phyloP scores from a whole-genome alignment of 2,329 filamentous ascomycete genomes.

The Erysiphe pulchra region DNA sequence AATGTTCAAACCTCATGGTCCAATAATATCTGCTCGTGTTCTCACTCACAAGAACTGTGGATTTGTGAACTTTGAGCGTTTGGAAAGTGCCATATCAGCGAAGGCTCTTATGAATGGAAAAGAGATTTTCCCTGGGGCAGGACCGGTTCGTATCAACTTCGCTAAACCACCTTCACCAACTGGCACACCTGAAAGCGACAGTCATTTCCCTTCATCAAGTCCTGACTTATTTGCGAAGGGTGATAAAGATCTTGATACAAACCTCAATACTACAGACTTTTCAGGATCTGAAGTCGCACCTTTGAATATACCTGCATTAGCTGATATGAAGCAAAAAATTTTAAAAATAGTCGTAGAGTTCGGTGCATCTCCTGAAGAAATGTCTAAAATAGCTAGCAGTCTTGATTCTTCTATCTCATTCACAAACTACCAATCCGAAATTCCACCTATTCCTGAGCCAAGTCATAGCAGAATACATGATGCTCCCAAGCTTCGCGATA shows the following conservation, averaged over 20 bases:
- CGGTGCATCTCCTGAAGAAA: slow-evolving; percentile 60
- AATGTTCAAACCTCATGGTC: slow-evolving; percentile 83
- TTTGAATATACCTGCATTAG: slow-evolving; percentile 44
- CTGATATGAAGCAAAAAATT: slow-evolving; percentile 62
- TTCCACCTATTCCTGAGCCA: slow-evolving; percentile 70
- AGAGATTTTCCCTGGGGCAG: slow-evolving; percentile 92
- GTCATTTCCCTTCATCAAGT: slow-evolving; percentile 70
- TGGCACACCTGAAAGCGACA: slow-evolving; percentile 69
- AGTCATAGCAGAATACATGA: slow-evolving; percentile 76
- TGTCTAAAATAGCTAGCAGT: slow-evolving; percentile 40
- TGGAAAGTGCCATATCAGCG: slow-evolving; percentile 76
- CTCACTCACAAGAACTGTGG: slow-evolving; percentile 97
- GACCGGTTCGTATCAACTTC: slow-evolving; percentile 86
- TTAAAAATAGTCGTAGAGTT: slow-evolving; percentile 69
- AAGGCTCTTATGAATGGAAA: slow-evolving; percentile 79
- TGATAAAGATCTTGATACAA: slow-evolving; percentile 17
- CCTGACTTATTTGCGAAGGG: slow-evolving; percentile 51
- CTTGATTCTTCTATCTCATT: slow-evolving; percentile 57
- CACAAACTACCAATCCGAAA: slow-evolving; percentile 50
- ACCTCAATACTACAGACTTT: slow-evolving; percentile 15
- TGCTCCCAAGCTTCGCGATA: slow-evolving; percentile 80
- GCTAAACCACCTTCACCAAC: slow-evolving; percentile 84
- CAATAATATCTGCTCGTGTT: slow-evolving; percentile 75
- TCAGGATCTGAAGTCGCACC: slow-evolving; percentile 21
- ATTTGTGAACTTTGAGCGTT: slow-evolving; percentile 87